Evolutionary conservation across 768 basidiomycete species (phyloP).

Genomic region (Psilocybe azurescens): DNA sequence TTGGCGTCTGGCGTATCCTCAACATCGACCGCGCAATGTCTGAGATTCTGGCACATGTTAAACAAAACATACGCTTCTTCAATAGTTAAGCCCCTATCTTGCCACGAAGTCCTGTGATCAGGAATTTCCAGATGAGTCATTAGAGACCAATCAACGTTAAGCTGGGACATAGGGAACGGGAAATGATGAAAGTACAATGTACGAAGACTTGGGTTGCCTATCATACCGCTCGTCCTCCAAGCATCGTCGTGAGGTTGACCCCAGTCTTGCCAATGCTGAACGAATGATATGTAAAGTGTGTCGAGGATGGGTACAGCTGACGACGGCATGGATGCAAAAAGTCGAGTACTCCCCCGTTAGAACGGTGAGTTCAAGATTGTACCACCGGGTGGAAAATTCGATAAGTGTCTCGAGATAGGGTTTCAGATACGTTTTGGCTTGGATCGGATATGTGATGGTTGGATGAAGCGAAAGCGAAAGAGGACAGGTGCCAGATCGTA

Average conservation of each 20-base stretch:
- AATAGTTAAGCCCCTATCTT: neutral
- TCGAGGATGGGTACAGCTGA: slow-evolving; percentile 8
- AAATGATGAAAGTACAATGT: neutral
- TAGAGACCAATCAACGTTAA: neutral
- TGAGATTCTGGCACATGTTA: slow-evolving; percentile 5
- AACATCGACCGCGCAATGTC: slow-evolving; percentile 4
- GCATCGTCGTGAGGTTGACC: neutral
- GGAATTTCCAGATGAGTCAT: slow-evolving; percentile 10
- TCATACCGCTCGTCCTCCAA: neutral
- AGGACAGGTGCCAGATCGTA: slow-evolving; percentile 7
- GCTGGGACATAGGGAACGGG: neutral
- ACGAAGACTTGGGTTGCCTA: slow-evolving; percentile 5
- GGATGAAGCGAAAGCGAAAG: slow-evolving; percentile 15
- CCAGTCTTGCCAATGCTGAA: neutral
- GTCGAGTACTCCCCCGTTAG: neutral
- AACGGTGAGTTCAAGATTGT: neutral
- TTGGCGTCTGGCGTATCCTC: neutral
- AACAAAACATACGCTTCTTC: neutral
- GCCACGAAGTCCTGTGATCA: neutral
- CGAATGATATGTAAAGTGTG: neutral
- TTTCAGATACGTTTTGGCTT: neutral
- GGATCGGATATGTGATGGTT: neutral
- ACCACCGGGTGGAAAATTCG: slow-evolving; percentile 3
- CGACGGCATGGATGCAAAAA: neutral
- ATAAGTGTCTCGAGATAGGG: slow-evolving; percentile 2